Percentiles rank a stretch among this genome's conserved stretches.
Evolutionary conservation across 2,329 filamentous ascomycete genomes (phyloP).

Genomic region (Pseudogymnoascus sp.): DNA sequence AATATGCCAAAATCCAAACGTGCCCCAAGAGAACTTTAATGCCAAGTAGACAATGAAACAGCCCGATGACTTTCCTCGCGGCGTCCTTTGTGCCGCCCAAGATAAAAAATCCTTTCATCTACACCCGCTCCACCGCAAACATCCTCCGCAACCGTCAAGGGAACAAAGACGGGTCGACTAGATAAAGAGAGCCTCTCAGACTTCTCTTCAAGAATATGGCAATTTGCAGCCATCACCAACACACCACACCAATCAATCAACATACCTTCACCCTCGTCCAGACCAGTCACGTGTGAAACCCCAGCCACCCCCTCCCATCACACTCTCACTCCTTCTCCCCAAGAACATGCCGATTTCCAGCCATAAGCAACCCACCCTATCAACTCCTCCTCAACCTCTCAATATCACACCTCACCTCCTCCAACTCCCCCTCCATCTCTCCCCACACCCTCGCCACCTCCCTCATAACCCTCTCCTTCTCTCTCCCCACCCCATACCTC

Average conservation of each 20-base stretch:
- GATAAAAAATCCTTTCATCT: not conserved
- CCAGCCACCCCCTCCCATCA: too few relatives aligned
- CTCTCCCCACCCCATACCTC: constrained; percentile 26
- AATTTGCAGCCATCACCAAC: not conserved
- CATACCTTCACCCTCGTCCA: not conserved
- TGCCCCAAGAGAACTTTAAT: not conserved
- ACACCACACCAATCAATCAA: not conserved
- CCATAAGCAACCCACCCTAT: too few relatives aligned
- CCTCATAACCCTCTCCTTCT: constrained; percentile 27
- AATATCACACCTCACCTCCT: constrained; percentile 26
- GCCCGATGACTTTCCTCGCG: not conserved
- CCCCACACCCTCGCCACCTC: constrained; percentile 27
- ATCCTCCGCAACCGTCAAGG: not conserved
- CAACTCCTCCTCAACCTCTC: constrained; percentile 21
- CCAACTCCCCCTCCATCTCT: constrained; percentile 22
- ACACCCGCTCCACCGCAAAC: not conserved
- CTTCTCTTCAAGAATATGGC: not conserved
- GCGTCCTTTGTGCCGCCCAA: not conserved
- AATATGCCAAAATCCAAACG: not conserved
- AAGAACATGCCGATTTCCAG: not conserved
- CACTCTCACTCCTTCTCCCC: too few relatives aligned
- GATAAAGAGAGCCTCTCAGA: not conserved
- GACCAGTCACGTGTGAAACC: not conserved
- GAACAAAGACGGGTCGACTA: not conserved
- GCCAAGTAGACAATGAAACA: not conserved